Base-by-base conservation (phyloP, 148 eudicot species). In the Spergularia marina region DNA sequence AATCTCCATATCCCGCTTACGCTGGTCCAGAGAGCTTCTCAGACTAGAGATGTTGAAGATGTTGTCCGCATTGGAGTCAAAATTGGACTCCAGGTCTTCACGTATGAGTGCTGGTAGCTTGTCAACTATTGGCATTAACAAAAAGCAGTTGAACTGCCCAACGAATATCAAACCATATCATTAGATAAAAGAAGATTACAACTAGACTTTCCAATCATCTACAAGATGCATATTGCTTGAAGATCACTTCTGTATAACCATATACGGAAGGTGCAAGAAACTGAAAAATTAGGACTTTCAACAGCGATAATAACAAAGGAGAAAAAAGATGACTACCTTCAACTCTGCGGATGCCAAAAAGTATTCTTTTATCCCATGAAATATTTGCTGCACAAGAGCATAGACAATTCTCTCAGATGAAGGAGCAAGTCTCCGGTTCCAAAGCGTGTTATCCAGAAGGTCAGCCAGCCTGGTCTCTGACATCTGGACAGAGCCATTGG, bases 401-500 rank as follows among this genome's bases (percentile, higher is more conserved):
- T 90, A 92, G 41, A 95, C 98, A 58, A 95, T 92, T 79, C 98
- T 89, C 83, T 95, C 98, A 21, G 98, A 95, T 11, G 98, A 95
- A 79, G 98, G 97, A 69, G 92, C 98, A 72, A 95, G 97, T 82
- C 91, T 95, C 75, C 98, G 82, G 77, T 90, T 92, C 97, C 98
- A 95, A 52, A 95, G 88, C 52, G 98, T 95, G 82, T 90, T 95
- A 84, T 95, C 98, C 54, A 95, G 84, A 65, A 92, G 88, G 83
- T 95, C 98, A 60, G 98, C 97, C 77, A 95, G 86, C 84, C 98
- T 92, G 66, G 89, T 95, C 84, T 95, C 98, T 55, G 92, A 86
- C 72, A 90, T 88, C 81, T 86, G 97, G 59, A 64, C 62, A 68
- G 82, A 82, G 11, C 84, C 83, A 73, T 74, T 80, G 11, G 93